A percentile compares a stretch with the other conserved stretches of the same genome.
Evolutionary conservation across 257 asterid species (phyloP).

Genomic region (Primulina tabacum): DNA sequence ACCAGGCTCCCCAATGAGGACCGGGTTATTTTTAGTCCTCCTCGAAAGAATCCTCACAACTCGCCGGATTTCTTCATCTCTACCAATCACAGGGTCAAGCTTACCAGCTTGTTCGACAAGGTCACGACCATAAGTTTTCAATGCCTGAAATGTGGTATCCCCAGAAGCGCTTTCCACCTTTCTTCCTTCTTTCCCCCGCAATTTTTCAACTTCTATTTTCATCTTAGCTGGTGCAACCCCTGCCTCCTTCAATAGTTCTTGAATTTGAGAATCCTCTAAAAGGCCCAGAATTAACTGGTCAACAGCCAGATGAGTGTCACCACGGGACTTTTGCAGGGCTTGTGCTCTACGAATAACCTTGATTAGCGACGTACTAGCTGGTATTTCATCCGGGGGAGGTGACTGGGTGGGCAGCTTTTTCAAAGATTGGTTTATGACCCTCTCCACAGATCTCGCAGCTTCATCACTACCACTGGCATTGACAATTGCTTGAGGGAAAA

Average conservation of each 20-base stretch:
- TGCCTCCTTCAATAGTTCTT: conserved; percentile 49
- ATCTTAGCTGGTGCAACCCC: conserved; percentile 46
- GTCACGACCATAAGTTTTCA: conserved; percentile 68
- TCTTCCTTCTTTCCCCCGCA: conserved; percentile 57
- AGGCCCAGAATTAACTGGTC: conserved; percentile 65
- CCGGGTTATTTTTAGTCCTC: conserved; percentile 70
- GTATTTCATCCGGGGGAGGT: conserved; percentile 60
- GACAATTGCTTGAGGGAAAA: conserved; percentile 57
- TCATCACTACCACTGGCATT: conserved; percentile 54
- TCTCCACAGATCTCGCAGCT: conserved; percentile 41
- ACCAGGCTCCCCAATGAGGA: conserved; percentile 71
- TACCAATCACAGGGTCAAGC: conserved; percentile 70
- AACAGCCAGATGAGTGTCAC: conserved; percentile 60
- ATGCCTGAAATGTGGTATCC: conserved; percentile 53
- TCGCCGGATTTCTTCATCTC: conserved; percentile 64
- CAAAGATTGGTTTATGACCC: conserved; percentile 50
- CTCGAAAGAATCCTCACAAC: conserved; percentile 64
- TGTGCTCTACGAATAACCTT: conserved; percentile 63
- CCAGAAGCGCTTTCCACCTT: conserved; percentile 74
- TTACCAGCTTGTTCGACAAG: conserved; percentile 72
- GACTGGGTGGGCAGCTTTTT: conserved; percentile 56
- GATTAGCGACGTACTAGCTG: conserved; percentile 59
- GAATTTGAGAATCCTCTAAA: conserved; percentile 60
- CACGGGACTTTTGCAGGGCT: conserved; percentile 49
- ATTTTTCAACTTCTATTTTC: conserved; percentile 56